These are phyloP conservation scores for Azolla pinnata DNA, from an alignment of 75 land plant genomes.

Conservation along the genomic window DNA sequence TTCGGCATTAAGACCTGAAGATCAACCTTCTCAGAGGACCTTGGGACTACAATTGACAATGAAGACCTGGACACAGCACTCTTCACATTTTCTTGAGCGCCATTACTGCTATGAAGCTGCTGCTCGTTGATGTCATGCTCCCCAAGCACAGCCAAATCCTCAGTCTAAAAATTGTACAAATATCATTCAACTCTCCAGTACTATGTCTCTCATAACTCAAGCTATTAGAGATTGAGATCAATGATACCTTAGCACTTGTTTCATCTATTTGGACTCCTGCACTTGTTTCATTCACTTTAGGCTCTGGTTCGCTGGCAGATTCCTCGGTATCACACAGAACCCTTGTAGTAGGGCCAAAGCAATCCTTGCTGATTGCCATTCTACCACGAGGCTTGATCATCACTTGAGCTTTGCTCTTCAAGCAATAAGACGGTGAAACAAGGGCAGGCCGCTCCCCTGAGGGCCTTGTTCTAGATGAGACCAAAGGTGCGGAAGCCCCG, in stretches of 20 bases:
- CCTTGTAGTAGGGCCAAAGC: neutral
- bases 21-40: conserved; percentile 5
- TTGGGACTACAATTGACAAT: conserved; percentile 6
- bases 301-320: neutral
- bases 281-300: conserved; percentile 1
- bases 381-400: neutral
- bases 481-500: neutral
- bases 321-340: neutral
- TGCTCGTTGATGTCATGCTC: conserved; percentile 34
- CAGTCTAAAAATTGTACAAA: no score
- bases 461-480: neutral
- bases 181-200: no score
- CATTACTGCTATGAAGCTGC: conserved; percentile 2
- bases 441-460: conserved; percentile 8
- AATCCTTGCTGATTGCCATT: neutral
- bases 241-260: conserved; percentile 16
- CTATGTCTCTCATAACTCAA: neutral
- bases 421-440: conserved; percentile 12
- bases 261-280: conserved; percentile 5
- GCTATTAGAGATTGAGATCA: neutral
- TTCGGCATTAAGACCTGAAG: neutral
- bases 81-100: neutral
- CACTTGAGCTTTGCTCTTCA: conserved; percentile 5
- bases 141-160: conserved; percentile 25
- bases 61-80: neutral